phyloP scores from a whole-genome alignment of 371 early-diverging fungal species.

The Synchytrium microbalum region DNA sequence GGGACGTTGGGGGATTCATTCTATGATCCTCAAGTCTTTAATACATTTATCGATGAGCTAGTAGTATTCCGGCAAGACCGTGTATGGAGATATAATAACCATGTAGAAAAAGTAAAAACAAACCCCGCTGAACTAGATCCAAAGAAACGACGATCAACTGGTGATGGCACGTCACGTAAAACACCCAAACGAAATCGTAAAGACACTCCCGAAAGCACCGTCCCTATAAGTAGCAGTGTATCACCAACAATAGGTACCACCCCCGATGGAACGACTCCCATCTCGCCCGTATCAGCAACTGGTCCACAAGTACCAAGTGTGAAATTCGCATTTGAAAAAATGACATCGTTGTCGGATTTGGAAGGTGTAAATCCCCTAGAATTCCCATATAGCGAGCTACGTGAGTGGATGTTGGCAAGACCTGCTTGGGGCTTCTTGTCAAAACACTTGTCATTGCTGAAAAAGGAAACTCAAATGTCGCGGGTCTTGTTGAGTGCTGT shows the following conservation, averaged over 20 bases:
- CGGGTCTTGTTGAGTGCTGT: slow-evolving; percentile 7
- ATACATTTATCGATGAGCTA: slow-evolving; percentile 15
- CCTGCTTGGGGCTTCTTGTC: slow-evolving; percentile 1
- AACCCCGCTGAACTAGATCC: neutral
- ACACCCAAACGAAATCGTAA: neutral
- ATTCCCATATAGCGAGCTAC: slow-evolving; percentile 7
- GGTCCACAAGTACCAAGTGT: neutral
- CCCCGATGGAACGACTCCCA: too few species aligned
- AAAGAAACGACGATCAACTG: neutral
- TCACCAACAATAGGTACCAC: neutral
- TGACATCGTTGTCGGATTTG: neutral
- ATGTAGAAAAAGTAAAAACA: neutral
- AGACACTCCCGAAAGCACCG: too few species aligned
- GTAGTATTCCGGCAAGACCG: slow-evolving; percentile 9
- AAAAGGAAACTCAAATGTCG: slow-evolving; percentile 11
- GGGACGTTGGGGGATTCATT: slow-evolving; percentile 14
- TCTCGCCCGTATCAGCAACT: neutral
- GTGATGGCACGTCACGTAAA: neutral
- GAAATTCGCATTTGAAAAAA: neutral
- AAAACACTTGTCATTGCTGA: slow-evolving; percentile 10
- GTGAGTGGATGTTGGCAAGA: slow-evolving; percentile 9
- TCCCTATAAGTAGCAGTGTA: neutral
- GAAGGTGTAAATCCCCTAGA: neutral
- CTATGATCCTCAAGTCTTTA: slow-evolving; percentile 12
- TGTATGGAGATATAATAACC: neutral